phyloP scores from a whole-genome alignment of 768 basidiomycete species.

The Symmetrospora coprosmae region DNA sequence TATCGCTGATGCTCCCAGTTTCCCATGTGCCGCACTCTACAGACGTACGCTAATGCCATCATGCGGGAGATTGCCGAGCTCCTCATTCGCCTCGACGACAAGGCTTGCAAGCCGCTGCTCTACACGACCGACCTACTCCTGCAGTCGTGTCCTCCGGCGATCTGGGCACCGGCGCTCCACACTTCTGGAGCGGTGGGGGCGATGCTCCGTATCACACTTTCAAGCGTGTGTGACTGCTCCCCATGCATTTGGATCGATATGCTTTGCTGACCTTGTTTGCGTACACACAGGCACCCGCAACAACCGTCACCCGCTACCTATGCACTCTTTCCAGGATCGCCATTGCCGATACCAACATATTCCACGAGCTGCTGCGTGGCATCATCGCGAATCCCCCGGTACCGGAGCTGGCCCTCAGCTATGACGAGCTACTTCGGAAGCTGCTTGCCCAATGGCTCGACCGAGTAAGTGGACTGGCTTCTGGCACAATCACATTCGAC shows the following conservation, averaged over 20 bases:
- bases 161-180: constrained; percentile 2
- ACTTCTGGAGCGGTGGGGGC: not conserved
- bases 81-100: not conserved
- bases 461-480: constrained; percentile 38
- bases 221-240: not conserved
- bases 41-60: too few species aligned
- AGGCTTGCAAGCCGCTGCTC: not conserved
- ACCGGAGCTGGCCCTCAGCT: constrained; percentile 40
- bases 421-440: constrained; percentile 50
- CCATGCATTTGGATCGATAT: not conserved
- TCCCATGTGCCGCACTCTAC: not conserved
- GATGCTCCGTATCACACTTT: not conserved
- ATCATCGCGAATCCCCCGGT: too few species aligned
- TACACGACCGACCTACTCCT: constrained; percentile 14
- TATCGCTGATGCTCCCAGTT: not conserved
- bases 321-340: constrained; percentile 61
- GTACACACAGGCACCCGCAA: constrained; percentile 20
- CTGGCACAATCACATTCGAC: too few species aligned
- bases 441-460: constrained; percentile 71
- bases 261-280: not conserved
- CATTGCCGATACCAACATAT: constrained; percentile 52
- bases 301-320: constrained; percentile 53
- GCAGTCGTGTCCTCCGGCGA: not conserved
- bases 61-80: not conserved
- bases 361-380: constrained; percentile 57